Base-by-base conservation (phyloP, 345 rosid genomes). In the Ceriops zippeliana region DNA sequence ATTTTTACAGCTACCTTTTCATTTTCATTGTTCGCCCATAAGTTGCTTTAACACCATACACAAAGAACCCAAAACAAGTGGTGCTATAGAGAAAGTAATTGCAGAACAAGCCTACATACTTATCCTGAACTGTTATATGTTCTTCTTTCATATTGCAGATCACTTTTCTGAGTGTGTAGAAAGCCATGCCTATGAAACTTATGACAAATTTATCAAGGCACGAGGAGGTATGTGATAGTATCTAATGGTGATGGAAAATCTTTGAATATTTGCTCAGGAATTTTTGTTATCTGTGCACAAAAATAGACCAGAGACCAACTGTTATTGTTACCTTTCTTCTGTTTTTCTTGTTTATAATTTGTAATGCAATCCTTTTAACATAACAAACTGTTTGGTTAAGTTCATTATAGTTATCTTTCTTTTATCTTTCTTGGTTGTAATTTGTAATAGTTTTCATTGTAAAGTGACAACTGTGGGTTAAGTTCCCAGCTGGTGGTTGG, bases 161-260 rank as follows among this genome's bases (percentile, higher is more conserved):
- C 97, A 95, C 80, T 86, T 95, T 73, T 90, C 96, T 16, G 97
- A 95, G 83, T 91, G 97, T 20, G 97, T 95, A 21, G 99, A 95
- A 80, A 79, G 81, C 75, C 99, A 91, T 73, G 97, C 99, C 10
- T 95, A 31, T 83, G 90, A 83, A 78, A 95, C 99, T 75, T 95
- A 91, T 63, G 99, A 95, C 84, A 95, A 95, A 80, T 95, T 90
- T 83, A 81, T 95, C 84, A 95, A 85, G 80, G 79, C 85, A 63
- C 71, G 64, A 74, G 96, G 93, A 88, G 99, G 99, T 91, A 80
- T 42, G 77, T 66, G 60, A 63, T 31, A 62, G 59, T 71, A 47
- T 54, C 63, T 13, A 7, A 17, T 68, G 46, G 52, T 70, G 32
- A 10, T 70, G 15, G 38, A 6, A 27, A 59, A 17, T 60, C 37